These are phyloP conservation scores for Lachancea waltii DNA, from an alignment of 805 yeast species.

Conservation along the genomic window DNA sequence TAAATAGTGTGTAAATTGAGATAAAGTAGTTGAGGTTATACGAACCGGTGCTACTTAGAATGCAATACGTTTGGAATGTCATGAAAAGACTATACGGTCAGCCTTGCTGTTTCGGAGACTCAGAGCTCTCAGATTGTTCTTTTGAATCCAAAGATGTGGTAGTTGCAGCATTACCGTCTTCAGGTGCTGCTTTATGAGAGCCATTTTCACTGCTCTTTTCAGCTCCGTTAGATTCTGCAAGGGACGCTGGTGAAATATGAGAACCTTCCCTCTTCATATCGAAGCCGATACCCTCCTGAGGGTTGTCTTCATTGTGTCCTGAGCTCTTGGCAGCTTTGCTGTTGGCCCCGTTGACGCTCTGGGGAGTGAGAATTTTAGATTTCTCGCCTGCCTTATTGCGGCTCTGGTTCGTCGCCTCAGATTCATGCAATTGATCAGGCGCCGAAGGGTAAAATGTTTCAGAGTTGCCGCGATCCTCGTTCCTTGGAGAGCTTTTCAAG, in stretches of 20 bases:
- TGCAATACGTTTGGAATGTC: too few relatives aligned
- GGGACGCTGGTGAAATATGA: constrained; percentile 3
- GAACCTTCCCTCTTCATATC: background rate
- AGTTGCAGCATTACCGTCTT: background rate
- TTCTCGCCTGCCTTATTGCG: background rate
- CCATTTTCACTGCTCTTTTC: background rate
- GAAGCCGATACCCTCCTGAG: background rate
- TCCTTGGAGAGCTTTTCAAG: background rate
- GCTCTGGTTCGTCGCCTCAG: background rate
- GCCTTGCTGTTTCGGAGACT: background rate
- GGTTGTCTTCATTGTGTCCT: constrained; percentile 1
- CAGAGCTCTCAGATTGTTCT: background rate
- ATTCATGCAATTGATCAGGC: background rate
- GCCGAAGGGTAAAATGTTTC: background rate
- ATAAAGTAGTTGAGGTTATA: too few relatives aligned
- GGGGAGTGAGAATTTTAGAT: constrained; percentile 9
- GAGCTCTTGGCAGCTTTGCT: constrained; percentile 1
- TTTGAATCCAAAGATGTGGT: background rate
- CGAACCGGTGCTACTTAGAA: constrained; percentile 4
- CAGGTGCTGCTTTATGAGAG: background rate
- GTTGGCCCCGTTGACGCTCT: constrained; percentile 4
- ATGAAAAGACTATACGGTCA: too few relatives aligned
- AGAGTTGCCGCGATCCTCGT: background rate
- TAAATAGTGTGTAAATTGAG: constrained; percentile 12
- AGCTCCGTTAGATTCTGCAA: background rate